Evolutionary conservation across 768 basidiomycete genomes (phyloP), one percentile per base, ranked within the genome.

Genomic region (Stropharia rugosoannulata): DNA sequence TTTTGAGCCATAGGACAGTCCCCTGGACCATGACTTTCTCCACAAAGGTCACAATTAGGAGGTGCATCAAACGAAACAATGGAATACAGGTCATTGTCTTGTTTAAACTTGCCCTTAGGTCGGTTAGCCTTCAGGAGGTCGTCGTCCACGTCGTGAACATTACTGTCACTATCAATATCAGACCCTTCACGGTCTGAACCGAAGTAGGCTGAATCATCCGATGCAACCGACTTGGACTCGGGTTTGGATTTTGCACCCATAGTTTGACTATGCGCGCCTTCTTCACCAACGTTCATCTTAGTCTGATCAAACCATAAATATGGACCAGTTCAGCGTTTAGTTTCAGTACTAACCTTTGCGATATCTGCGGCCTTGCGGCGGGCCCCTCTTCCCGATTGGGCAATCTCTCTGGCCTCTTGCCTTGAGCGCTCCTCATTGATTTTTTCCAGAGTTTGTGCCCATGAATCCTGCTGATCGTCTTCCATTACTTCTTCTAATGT

Each of bases 341-440:
- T 39, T 43, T 49, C 41, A 25, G 15, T 51, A 56, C 46, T 40
- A 32, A 75, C 77, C 60, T 79, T 80, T 65, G 79, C 75, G 44
- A 79, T 69, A 50, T 82, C 86, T 46, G 90, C 90, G 48, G 90
- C 90, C 57, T 80, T 83, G 35, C 90, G 84, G 57, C 89, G 84
- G 22, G 79, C 86, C 36, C 91, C 90, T 61, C 90, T 83, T 42
- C 90, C 92, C 2, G 85, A 87, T 40, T 72, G 68, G 46, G 82
- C 84, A 35, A 77, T 66, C 42, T 80, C 82, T 54, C 77, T 66
- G 25, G 69, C 67, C 62, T 73, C 69, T 19, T 64, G 63, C 55
- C 74, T 80, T n/a, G 73, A 73, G 41, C 73, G 70, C 51, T 80
- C 79, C 42, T 68, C 64, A 13, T 73, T 78, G 52, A 80, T 79